Conservation (phyloP, 176 grass and related monocot species). For the Oryza punctata region DNA sequence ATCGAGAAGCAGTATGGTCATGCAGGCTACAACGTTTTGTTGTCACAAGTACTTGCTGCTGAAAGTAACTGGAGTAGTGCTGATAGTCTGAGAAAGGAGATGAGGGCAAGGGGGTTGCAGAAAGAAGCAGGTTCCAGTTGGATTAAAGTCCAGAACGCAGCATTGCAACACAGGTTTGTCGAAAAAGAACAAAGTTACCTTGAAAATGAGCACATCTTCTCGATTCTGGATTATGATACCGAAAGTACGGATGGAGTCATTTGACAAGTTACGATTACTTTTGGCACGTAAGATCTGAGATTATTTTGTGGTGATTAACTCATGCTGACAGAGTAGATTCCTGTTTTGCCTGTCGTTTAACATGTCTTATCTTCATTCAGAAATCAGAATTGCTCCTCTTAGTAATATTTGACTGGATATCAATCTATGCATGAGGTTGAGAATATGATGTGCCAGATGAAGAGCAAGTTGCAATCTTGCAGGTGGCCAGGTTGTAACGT, state of each 20-base stretch:
- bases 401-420: neutral
- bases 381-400: no score
- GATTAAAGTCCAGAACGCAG: constrained; percentile 55
- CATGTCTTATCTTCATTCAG: neutral
- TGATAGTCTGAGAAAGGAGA: constrained; percentile 82
- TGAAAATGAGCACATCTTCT: constrained; percentile 36
- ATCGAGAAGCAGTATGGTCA: constrained; percentile 64
- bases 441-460: constrained; percentile 6
- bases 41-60: constrained; percentile 68
- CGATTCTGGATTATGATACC: constrained; percentile 34
- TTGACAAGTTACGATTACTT: constrained; percentile 12
- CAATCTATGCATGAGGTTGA: neutral
- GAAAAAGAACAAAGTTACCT: constrained; percentile 38
- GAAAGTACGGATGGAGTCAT: constrained; percentile 31
- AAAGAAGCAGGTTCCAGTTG: constrained; percentile 69
- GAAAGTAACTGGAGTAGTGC: constrained; percentile 74
- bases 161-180: constrained; percentile 36
- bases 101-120: constrained; percentile 62
- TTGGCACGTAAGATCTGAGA: constrained; percentile 16
- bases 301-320: neutral
- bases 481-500: constrained; percentile 9
- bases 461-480: neutral
- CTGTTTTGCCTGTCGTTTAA: no score
- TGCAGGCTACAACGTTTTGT: constrained; percentile 68
- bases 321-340: neutral